Conservation (phyloP, 805 yeast genomes). For the Wickerhamiella spandovensis region DNA sequence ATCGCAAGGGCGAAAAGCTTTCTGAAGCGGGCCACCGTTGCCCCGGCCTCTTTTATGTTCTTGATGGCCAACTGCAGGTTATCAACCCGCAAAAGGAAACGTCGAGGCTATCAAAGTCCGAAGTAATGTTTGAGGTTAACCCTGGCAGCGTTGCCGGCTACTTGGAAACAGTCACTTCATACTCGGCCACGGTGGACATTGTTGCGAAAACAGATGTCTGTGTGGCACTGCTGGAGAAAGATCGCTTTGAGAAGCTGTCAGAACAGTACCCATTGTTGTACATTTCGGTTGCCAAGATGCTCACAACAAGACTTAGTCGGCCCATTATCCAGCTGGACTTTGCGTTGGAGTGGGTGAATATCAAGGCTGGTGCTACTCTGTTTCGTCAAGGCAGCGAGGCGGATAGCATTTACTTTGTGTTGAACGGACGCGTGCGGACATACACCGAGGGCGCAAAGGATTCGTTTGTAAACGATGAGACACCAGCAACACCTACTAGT, state of each 20-base stretch:
- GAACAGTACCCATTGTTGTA: slow-evolving; percentile 69
- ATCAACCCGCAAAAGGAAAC: slow-evolving; percentile 28
- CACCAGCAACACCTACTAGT: neutral
- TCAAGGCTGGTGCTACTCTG: slow-evolving; percentile 71
- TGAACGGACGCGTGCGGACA: slow-evolving; percentile 78
- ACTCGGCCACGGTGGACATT: slow-evolving; percentile 62
- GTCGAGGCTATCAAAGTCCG: neutral
- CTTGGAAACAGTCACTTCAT: slow-evolving; percentile 65
- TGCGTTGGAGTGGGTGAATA: slow-evolving; percentile 89
- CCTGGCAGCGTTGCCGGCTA: slow-evolving; percentile 85
- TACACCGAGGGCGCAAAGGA: slow-evolving; percentile 20
- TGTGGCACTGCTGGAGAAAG: slow-evolving; percentile 58
- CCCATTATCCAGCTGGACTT: slow-evolving; percentile 67
- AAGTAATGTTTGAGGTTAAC: slow-evolving; percentile 39
- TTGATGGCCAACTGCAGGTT: slow-evolving; percentile 67
- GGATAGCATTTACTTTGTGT: slow-evolving; percentile 77
- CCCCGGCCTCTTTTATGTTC: slow-evolving; percentile 66
- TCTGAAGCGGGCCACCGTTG: slow-evolving; percentile 52
- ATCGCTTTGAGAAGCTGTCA: slow-evolving; percentile 46
- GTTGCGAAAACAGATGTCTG: slow-evolving; percentile 48
- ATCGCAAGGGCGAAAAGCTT: slow-evolving; percentile 40
- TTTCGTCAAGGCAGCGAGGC: slow-evolving; percentile 78
- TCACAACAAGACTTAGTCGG: slow-evolving; percentile 53
- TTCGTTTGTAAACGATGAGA: neutral
- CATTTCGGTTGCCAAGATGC: slow-evolving; percentile 59